Percentiles rank a stretch among this genome's conserved stretches.
Evolutionary conservation across 805 yeast genomes (phyloP).

Genomic region (Ogataea degrootiae): DNA sequence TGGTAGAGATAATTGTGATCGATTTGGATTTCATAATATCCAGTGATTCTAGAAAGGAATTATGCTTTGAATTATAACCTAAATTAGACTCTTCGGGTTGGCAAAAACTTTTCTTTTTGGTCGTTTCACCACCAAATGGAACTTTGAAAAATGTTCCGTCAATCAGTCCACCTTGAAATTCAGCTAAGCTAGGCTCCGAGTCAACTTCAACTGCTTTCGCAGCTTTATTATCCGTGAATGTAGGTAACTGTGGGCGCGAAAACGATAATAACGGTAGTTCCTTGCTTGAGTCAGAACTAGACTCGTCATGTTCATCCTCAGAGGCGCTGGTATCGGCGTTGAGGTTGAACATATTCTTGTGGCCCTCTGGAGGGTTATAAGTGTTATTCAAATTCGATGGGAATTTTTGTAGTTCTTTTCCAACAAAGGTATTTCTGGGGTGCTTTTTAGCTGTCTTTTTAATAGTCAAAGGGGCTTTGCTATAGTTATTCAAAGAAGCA

Average conservation of each 20-base stretch:
- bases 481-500: slow-evolving; percentile 1
- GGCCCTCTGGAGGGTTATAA: too few relatives aligned
- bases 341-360: too few relatives aligned
- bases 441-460: background rate
- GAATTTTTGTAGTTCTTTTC: background rate
- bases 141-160: slow-evolving; percentile 16
- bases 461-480: background rate
- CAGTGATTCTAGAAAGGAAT: slow-evolving; percentile 6
- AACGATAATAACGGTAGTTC: slow-evolving; percentile 4
- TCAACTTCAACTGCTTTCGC: background rate
- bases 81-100: background rate
- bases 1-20: slow-evolving; percentile 17
- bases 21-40: slow-evolving; percentile 9
- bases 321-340: too few relatives aligned
- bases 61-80: background rate
- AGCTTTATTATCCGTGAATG: background rate
- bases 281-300: slow-evolving; percentile 2
- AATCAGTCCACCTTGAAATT: slow-evolving; percentile 5
- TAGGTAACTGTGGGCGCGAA: background rate
- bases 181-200: background rate
- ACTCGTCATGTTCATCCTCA: too few relatives aligned
- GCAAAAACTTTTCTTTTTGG: background rate
- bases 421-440: background rate
- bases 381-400: too few relatives aligned
- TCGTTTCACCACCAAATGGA: slow-evolving; percentile 3